Evolutionary conservation across 164 flowering plant genomes (phyloP).

Genomic region (Echeveria elegans): DNA sequence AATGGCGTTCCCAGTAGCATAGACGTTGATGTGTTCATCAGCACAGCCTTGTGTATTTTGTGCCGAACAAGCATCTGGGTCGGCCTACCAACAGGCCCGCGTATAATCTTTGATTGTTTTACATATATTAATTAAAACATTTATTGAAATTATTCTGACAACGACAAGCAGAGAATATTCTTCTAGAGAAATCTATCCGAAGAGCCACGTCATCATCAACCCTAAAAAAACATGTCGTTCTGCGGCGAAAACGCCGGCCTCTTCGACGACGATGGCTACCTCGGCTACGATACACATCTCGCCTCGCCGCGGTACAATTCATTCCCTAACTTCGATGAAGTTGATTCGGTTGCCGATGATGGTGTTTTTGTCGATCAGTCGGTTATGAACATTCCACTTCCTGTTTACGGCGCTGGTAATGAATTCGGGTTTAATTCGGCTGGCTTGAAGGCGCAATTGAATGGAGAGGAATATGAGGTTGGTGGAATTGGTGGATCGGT

Average conservation of each 20-base stretch:
- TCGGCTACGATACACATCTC: constrained; percentile 20
- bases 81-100: not conserved
- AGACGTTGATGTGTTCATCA: not conserved
- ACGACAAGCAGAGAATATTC: too few relatives aligned
- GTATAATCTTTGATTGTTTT: too few relatives aligned
- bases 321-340: constrained; percentile 19
- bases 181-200: too few relatives aligned
- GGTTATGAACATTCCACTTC: constrained; percentile 37
- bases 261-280: constrained; percentile 31
- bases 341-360: constrained; percentile 7
- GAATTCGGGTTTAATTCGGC: constrained; percentile 24
- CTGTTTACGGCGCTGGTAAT: constrained; percentile 20
- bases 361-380: constrained; percentile 16
- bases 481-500: constrained; percentile 77
- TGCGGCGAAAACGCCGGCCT: constrained; percentile 15
- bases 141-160: too few relatives aligned
- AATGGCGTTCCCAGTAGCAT: not conserved
- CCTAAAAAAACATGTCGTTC: constrained; percentile 22
- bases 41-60: not conserved
- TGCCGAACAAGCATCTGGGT: not conserved
- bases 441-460: constrained; percentile 41
- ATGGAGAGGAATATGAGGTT: constrained; percentile 17
- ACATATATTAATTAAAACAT: too few relatives aligned
- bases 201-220: not conserved
- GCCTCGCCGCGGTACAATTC: constrained; percentile 26